Evolutionary conservation across 192 early-diverging fungal genomes (phyloP), one percentile per base, ranked within the genome.

Genomic region (Backusella circina): DNA sequence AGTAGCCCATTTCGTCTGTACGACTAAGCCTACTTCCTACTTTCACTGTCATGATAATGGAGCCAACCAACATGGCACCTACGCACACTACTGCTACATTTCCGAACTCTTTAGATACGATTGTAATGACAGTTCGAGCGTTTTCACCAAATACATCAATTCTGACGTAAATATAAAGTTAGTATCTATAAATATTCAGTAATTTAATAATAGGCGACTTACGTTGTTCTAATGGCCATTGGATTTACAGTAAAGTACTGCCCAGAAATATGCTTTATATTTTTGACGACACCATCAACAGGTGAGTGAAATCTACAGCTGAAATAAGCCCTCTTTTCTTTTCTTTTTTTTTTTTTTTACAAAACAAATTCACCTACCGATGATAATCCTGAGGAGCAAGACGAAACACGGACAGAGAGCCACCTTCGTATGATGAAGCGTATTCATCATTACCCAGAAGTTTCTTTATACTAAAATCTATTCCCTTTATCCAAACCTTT

Each of bases 381-480:
- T 95, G 94, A 76, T 95, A 95, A 80, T 95, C 93, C 71, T 95
- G 94, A 13, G 94, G 94, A 1, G 93, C 93, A 13, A 95, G 80
- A n/a, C 94, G 84, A 70, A 92, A 94, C 35, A 95, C 88, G 10
- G 88, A 88, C 50, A 94, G 66, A 5, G 83, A 75, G 0, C 93
- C 93, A 13, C 88, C 92, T 10, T 86, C 82, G 76, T 87, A 95
- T 21, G 79, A 70, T 41, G 76, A 70, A 16, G 86, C 84, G 9
- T 86, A 67, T 3, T 66, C 68, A 6, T 82, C 85, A 65, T 90
- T 86, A 23, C 78, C 84, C 7, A 94, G 70, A 33, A 95, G 78
- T 8, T 77, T 86, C 0, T 79, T 77, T 12, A 95, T 47, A 16
- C 88, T 90, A 75, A 95, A 95, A 31, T 88, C 85, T n/a, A 78